A percentile compares a stretch with the other conserved stretches of the same genome.
These are phyloP conservation scores for Neonectria hederae DNA, from an alignment of 2,329 filamentous ascomycete genomes.

Conservation along the genomic window DNA sequence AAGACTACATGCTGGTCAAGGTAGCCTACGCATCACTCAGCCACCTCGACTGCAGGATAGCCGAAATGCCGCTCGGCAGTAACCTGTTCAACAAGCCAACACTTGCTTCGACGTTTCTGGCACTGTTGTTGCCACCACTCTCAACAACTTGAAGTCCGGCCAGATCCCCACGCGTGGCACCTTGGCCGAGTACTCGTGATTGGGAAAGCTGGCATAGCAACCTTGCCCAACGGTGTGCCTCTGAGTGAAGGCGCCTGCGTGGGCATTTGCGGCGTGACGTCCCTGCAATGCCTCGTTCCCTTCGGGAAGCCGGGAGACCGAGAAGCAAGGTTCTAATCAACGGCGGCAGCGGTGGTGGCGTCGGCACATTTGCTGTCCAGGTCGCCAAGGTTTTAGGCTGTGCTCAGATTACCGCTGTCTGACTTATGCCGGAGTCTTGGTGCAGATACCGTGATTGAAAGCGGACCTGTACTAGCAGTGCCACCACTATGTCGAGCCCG, in stretches of 20 bases:
- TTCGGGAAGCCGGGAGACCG: constrained; percentile 2
- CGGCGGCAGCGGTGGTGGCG: constrained; percentile 32
- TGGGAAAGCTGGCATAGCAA: constrained; percentile 10
- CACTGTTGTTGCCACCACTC: constrained; percentile 15
- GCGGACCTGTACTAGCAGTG: constrained; percentile 31
- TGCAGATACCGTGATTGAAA: constrained; percentile 21
- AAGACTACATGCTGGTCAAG: constrained; percentile 23
- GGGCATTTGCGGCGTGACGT: constrained; percentile 27
- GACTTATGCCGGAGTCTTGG: constrained; percentile 21
- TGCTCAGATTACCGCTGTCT: constrained; percentile 19
- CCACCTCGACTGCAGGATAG: constrained; percentile 34
- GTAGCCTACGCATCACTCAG: constrained; percentile 35
- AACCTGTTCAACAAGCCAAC: constrained; percentile 21
- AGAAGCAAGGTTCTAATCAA: constrained; percentile 24
- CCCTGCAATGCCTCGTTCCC: constrained; percentile 14
- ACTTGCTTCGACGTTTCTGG: constrained; percentile 35
- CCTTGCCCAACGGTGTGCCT: constrained; percentile 3
- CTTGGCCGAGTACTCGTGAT: constrained; percentile 32
- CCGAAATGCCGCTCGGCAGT: constrained; percentile 28
- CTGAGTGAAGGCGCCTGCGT: constrained; percentile 25
- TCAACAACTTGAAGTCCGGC: background rate
- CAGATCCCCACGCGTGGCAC: constrained; percentile 33
- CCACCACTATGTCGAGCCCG: constrained; percentile 17
- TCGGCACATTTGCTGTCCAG: constrained; percentile 30
- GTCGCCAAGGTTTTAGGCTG: constrained; percentile 26